These are phyloP conservation scores for Durusdinium trenchii DNA, from an alignment of 73 alveolate genomes.

Conservation along the genomic window DNA sequence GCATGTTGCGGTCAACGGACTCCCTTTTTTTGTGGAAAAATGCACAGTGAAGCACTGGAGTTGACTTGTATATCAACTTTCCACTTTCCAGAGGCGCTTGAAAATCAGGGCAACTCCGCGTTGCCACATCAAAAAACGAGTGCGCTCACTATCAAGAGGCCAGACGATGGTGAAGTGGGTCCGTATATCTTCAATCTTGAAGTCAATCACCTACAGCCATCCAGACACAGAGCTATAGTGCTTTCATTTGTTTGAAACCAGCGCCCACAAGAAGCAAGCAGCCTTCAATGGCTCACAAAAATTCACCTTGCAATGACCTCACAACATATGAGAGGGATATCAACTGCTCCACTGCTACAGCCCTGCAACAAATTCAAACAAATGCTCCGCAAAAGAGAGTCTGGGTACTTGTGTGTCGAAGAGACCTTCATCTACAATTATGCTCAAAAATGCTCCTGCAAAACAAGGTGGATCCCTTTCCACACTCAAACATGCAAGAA, in stretches of 20 bases:
- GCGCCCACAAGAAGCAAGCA: neutral
- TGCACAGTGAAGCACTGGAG: neutral
- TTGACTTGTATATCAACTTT: neutral
- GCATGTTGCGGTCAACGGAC: neutral
- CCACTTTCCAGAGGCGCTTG: neutral
- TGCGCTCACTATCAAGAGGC: neutral
- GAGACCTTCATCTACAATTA: neutral
- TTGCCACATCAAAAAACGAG: neutral
- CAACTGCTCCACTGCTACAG: neutral
- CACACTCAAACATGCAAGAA: no score
- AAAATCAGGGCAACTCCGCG: neutral
- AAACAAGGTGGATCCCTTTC: no score
- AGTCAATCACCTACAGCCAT: no score
- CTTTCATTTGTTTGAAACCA: no score
- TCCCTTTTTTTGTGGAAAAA: neutral
- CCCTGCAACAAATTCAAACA: neutral
- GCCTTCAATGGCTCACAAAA: neutral
- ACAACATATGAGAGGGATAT: no score
- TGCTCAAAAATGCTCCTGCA: no score
- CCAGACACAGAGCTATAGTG: neutral
- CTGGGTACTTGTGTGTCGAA: neutral
- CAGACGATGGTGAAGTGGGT: neutral
- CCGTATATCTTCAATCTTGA: neutral
- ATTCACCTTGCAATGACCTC: neutral
- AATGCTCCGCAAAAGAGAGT: neutral